Conservation (phyloP, 1,284 basidiomycete species). For the Gomphus bonarii region DNA sequence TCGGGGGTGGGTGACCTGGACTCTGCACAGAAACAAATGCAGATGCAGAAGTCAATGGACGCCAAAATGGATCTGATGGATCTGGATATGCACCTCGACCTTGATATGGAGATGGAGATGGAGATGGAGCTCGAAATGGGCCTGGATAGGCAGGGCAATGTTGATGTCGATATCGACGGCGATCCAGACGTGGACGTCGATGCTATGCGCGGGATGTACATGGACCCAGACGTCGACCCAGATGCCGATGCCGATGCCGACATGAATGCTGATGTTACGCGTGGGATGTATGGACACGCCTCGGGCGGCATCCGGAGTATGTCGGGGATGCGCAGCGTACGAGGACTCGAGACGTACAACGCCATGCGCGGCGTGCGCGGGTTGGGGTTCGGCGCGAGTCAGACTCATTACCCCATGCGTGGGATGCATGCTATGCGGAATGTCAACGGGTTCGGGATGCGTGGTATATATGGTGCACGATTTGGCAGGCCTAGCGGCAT, state of each 20-base stretch:
- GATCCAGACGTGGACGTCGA: background rate
- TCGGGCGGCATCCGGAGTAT: no score
- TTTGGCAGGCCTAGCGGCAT: no score
- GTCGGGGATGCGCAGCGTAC: no score
- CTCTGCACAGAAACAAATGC: no score
- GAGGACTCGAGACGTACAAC: constrained; percentile 10
- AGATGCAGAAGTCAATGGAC: no score
- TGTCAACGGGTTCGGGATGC: no score
- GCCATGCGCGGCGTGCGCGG: background rate
- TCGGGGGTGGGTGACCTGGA: no score
- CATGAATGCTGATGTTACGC: background rate
- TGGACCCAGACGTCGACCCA: constrained; percentile 20
- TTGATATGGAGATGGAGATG: constrained; percentile 18
- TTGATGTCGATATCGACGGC: background rate
- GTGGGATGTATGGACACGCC: background rate
- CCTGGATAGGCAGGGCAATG: constrained; percentile 7
- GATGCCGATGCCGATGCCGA: background rate
- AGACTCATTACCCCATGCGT: no score
- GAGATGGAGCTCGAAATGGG: constrained; percentile 21
- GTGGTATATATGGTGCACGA: no score
- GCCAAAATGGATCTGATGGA: no score
- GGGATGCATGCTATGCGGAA: no score
- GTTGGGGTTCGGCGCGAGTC: no score
- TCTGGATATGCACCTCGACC: constrained; percentile 14
- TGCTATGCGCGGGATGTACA: background rate